A percentile compares a stretch with the other conserved stretches of the same genome.
Conservation (phyloP, 345 rosid genomes). For the Eucalyptus lansdowneana region DNA sequence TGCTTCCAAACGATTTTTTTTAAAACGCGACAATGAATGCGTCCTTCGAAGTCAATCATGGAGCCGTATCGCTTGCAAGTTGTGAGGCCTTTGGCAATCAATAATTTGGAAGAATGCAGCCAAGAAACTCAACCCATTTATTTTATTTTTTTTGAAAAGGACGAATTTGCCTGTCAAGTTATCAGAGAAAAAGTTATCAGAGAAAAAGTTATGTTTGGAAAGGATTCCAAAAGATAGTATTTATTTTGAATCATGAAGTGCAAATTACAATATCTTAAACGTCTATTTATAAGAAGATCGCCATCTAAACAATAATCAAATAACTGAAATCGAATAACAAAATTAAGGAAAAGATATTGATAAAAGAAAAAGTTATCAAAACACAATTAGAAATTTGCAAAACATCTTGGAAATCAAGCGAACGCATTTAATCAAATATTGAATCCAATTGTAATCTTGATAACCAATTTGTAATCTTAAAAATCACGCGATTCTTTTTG, state of each 20-base stretch:
- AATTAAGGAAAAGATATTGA: too few relatives aligned
- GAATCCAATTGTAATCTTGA: rapidly evolving
- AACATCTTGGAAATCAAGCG: too few relatives aligned
- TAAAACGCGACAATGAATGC: background rate
- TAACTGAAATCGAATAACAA: too few relatives aligned
- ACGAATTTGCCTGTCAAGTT: background rate
- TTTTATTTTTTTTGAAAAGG: too few relatives aligned
- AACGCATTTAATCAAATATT: rapidly evolving
- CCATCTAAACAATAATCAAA: rapidly evolving
- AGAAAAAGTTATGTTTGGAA: too few relatives aligned
- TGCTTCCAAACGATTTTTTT: background rate
- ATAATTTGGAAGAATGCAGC: background rate
- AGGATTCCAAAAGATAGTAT: too few relatives aligned
- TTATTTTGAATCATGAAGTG: too few relatives aligned
- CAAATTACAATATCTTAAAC: rapidly evolving
- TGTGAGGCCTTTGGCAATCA: background rate
- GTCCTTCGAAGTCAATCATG: background rate
- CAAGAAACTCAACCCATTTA: background rate
- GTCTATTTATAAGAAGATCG: rapidly evolving
- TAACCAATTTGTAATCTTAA: too few relatives aligned
- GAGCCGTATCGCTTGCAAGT: background rate
- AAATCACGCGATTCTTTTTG: rapidly evolving
- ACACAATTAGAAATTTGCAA: too few relatives aligned
- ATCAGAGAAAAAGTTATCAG: too few relatives aligned
- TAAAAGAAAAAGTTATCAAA: too few relatives aligned